These are phyloP conservation scores for Lasiosphaeris hirsuta DNA, from an alignment of 495 filamentous ascomycete genomes.

Conservation along the genomic window DNA sequence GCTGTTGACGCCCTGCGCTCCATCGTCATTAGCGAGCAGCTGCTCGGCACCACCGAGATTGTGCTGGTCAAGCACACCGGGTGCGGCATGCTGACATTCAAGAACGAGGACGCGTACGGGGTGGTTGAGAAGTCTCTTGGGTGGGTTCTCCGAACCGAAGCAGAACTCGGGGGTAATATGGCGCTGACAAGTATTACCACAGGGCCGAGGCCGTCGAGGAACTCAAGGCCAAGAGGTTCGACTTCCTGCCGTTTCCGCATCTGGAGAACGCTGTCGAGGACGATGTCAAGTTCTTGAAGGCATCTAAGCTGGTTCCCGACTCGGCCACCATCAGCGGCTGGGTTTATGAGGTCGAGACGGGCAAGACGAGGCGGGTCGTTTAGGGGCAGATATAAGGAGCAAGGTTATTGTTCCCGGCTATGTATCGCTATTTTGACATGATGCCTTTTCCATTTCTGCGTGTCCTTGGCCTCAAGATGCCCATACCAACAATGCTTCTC, in stretches of 20 bases:
- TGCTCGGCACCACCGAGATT: conserved; percentile 76
- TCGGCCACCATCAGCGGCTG: conserved; percentile 64
- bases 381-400: conserved; percentile 9
- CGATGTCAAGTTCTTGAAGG: conserved; percentile 64
- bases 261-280: conserved; percentile 61
- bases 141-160: conserved; percentile 14
- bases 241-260: conserved; percentile 66
- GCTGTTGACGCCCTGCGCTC: conserved; percentile 67
- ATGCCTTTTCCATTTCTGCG: too few relatives aligned
- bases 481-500: too few relatives aligned
- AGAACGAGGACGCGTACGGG: conserved; percentile 57
- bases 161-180: neutral
- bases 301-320: conserved; percentile 54
- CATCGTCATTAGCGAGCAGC: conserved; percentile 75
- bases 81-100: conserved; percentile 82
- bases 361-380: conserved; percentile 59
- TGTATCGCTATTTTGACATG: too few relatives aligned
- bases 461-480: too few relatives aligned
- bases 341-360: conserved; percentile 78
- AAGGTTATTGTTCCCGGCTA: neutral
- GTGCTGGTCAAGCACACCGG: conserved; percentile 75
- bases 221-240: conserved; percentile 26
- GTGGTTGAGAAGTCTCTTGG: conserved; percentile 57
- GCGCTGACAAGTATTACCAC: neutral
- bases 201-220: conserved; percentile 25